phyloP scores from a whole-genome alignment of 164 flowering plant genomes.

The Taxillus chinensis region DNA sequence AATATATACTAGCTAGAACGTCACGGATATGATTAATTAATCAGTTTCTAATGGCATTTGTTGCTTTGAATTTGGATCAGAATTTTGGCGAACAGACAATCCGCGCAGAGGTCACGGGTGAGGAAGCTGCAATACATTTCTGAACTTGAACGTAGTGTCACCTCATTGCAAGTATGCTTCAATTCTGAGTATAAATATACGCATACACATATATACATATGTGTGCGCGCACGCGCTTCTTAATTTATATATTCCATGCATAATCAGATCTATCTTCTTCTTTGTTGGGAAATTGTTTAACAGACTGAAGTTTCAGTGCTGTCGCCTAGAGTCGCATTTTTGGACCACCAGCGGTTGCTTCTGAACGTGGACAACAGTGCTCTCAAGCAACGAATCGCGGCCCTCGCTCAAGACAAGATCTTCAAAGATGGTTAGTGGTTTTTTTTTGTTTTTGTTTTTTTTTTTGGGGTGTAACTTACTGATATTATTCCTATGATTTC shows the following conservation, averaged over 20 bases:
- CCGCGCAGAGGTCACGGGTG: conserved; percentile 77
- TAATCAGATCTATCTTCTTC: not conserved
- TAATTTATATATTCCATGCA: not conserved
- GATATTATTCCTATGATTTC: too few species aligned
- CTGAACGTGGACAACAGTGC: conserved; percentile 80
- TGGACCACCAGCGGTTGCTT: conserved; percentile 76
- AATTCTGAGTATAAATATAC: not conserved
- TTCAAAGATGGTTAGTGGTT: conserved; percentile 65
- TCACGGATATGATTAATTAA: too few species aligned
- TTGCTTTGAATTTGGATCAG: conserved; percentile 16
- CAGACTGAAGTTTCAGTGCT: conserved; percentile 77
- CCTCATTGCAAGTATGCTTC: conserved; percentile 49
- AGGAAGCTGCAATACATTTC: conserved; percentile 80
- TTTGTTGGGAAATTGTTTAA: not conserved
- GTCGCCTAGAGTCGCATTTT: conserved; percentile 74
- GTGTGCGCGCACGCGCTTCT: not conserved
- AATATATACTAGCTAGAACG: too few species aligned
- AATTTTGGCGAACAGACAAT: conserved; percentile 75
- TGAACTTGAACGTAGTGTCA: conserved; percentile 73
- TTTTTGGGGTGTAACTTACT: not conserved
- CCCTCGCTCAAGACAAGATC: conserved; percentile 76
- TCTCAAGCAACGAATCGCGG: conserved; percentile 84
- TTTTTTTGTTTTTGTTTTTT: conserved; percentile 1
- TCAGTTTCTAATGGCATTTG: not conserved
- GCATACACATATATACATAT: too few species aligned